Evolutionary conservation across 2,329 filamentous ascomycete genomes (phyloP).

Genomic region (Fusarium neocosmosporiellum): DNA sequence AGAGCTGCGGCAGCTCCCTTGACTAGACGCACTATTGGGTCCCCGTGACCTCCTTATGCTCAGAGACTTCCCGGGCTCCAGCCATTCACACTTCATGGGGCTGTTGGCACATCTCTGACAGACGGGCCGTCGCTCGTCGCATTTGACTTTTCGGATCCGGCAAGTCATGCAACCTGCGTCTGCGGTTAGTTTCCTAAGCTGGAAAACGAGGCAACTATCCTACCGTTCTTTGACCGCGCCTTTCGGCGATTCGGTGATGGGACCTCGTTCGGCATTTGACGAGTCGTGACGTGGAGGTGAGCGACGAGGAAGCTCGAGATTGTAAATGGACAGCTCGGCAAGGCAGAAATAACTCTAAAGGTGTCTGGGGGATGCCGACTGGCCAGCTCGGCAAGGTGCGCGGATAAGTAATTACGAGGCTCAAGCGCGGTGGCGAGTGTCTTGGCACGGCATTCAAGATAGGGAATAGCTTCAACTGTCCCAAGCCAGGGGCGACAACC

Average conservation of each 20-base stretch:
- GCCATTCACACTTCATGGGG: constrained; percentile 36
- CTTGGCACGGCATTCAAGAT: neutral
- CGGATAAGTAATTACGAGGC: neutral
- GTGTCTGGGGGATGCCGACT: neutral
- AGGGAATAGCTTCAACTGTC: neutral
- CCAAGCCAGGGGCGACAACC: neutral
- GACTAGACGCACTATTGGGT: neutral
- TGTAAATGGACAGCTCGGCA: constrained; percentile 34
- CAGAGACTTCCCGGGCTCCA: constrained; percentile 23
- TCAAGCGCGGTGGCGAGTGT: neutral
- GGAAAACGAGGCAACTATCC: neutral
- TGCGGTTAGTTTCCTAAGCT: neutral
- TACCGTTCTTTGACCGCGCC: constrained; percentile 38
- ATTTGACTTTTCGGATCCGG: constrained; percentile 40
- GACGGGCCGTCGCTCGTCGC: constrained; percentile 31
- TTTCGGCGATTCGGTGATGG: constrained; percentile 23
- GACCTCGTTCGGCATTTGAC: constrained; percentile 9
- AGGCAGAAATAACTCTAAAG: neutral
- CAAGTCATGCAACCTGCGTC: constrained; percentile 32
- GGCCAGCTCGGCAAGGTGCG: neutral
- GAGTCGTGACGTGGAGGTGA: constrained; percentile 5
- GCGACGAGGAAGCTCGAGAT: neutral
- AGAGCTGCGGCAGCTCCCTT: neutral
- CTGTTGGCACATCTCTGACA: constrained; percentile 33
- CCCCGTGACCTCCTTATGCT: constrained; percentile 10